Evolutionary conservation across 1,139 yeast species (phyloP).

Genomic region (Meyerozyma carpophila): DNA sequence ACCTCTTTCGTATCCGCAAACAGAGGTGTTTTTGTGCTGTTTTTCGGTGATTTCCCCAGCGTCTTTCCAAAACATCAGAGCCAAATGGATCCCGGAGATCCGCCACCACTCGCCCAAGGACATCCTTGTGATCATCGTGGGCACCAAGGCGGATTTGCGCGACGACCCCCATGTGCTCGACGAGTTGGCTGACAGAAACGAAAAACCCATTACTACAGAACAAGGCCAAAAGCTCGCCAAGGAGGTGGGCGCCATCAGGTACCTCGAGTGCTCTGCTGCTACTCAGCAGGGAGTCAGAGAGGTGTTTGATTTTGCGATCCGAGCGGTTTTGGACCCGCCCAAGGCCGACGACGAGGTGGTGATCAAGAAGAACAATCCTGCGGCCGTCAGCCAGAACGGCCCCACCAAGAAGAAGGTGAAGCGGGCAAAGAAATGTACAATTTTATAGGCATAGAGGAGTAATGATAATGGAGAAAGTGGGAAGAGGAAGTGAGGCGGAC

Average conservation of each 20-base stretch:
- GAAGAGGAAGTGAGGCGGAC: neutral
- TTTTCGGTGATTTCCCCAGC: slow-evolving; percentile 82
- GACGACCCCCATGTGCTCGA: slow-evolving; percentile 76
- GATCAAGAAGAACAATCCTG: slow-evolving; percentile 1
- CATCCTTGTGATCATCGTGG: slow-evolving; percentile 71
- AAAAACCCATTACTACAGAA: slow-evolving; percentile 53
- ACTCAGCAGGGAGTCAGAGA: slow-evolving; percentile 82
- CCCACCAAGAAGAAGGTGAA: slow-evolving; percentile 29
- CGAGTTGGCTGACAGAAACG: slow-evolving; percentile 58
- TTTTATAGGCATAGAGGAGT: slow-evolving; percentile 27
- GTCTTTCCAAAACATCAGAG: slow-evolving; percentile 71
- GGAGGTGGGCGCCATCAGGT: slow-evolving; percentile 68
- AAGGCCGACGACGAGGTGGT: slow-evolving; percentile 10
- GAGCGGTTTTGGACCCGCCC: slow-evolving; percentile 62
- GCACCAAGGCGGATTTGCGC: slow-evolving; percentile 82
- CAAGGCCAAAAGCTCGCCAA: slow-evolving; percentile 68
- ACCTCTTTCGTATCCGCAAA: slow-evolving; percentile 89
- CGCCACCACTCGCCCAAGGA: slow-evolving; percentile 78
- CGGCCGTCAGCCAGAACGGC: slow-evolving; percentile 4
- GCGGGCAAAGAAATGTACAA: slow-evolving; percentile 44
- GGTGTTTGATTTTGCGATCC: slow-evolving; percentile 76
- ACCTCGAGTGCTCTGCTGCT: slow-evolving; percentile 91
- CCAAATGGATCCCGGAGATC: slow-evolving; percentile 83
- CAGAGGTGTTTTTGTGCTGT: slow-evolving; percentile 83
- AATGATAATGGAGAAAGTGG: neutral